Conservation (phyloP, 208 protist genomes). For the Trypanosoma cruzi region DNA sequence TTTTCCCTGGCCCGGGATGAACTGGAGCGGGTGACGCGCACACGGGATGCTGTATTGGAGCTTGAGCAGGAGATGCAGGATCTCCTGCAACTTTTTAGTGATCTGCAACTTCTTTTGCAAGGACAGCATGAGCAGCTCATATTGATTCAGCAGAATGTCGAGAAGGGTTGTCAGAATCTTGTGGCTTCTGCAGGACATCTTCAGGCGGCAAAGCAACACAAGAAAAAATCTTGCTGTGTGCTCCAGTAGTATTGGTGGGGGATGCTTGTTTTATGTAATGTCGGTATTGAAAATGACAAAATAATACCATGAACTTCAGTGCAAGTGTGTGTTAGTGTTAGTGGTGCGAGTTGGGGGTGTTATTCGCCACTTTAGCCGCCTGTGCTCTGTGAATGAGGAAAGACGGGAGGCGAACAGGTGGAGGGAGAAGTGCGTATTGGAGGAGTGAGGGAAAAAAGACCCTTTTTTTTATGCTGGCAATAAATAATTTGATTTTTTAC, state of each 20-base stretch:
- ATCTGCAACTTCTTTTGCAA: slow-evolving; percentile 21
- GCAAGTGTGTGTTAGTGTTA: neutral
- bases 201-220: slow-evolving; percentile 9
- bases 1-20: slow-evolving; percentile 26
- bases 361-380: too few relatives aligned
- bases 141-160: slow-evolving; percentile 28
- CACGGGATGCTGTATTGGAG: slow-evolving; percentile 25
- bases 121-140: slow-evolving; percentile 18
- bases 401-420: too few relatives aligned
- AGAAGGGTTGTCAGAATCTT: slow-evolving; percentile 43
- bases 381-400: too few relatives aligned
- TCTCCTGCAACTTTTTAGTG: slow-evolving; percentile 21
- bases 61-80: slow-evolving; percentile 28
- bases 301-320: neutral
- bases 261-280: too few relatives aligned
- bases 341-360: neutral
- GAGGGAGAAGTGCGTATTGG: too few relatives aligned
- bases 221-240: slow-evolving; percentile 13
- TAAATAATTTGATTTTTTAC: too few relatives aligned
- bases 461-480: too few relatives aligned
- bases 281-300: neutral
- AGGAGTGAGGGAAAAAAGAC: too few relatives aligned
- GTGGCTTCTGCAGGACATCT: slow-evolving; percentile 29
- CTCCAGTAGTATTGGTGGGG: too few relatives aligned
- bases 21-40: slow-evolving; percentile 21